Base-by-base conservation (phyloP, 345 rosid genomes). In the Garcia nutans region DNA sequence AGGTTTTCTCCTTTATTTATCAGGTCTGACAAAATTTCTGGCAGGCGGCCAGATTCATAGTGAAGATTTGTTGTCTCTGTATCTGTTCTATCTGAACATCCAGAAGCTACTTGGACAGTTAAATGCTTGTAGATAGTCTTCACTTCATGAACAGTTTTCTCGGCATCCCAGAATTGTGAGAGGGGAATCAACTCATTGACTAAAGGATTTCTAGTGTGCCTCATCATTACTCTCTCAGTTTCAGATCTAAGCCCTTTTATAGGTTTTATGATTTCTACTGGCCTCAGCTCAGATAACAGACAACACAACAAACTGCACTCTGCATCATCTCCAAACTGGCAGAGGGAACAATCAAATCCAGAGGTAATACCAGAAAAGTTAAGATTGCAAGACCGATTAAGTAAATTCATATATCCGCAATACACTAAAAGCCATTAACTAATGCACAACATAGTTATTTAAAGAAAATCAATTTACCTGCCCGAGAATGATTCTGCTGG, bases 251-350 rank as follows among this genome's bases (percentile, higher is more conserved):
- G 87, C 71, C 75, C 8, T 49, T 88, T 88, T 75, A 87, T 86
- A 80, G 97, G 97, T 85, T 92, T 96, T 65, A 96, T 89, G 65
- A 96, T 88, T 88, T 96, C 99, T 76, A 92, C 99, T 1, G 98
- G 99, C 81, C 95, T 90, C 70, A 90, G 71, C 87, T 96, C 95
- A 72, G 98, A 86, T 76, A 96, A 86, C 68, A 96, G 81, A 79
- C 92, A 82, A 81, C 91, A 90, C 77, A 96, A 81, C 17, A 83
- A 87, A 82, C 89, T 89, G 85, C 98, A 93, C 70, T 93, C 96
- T 52, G 77, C 82, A 83, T 93, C 97, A 89, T 93, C 99, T 57
- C 26, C 83, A 82, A 96, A 86, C 99, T 96, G 88, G 74, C 44
- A 84, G 66, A 77, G 81, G 22, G 15, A 37, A 23, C 71, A 19